These are phyloP conservation scores for Cucumis hystrix DNA, from an alignment of 306 rosid genomes.

Conservation along the genomic window DNA sequence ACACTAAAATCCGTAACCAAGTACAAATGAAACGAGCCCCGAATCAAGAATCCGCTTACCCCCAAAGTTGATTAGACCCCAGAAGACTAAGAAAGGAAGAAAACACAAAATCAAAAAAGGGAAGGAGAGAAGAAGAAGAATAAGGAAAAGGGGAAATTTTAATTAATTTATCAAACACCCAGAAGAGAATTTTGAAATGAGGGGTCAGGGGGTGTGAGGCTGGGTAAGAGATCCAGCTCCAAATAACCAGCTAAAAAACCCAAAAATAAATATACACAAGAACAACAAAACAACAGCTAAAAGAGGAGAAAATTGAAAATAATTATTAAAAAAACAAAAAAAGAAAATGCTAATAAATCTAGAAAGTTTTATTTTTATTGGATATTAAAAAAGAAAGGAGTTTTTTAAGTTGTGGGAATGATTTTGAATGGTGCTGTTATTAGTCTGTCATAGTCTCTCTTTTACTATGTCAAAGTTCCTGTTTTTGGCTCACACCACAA, in stretches of 20 bases:
- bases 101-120: not conserved
- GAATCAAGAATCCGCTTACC: not conserved
- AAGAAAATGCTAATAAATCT: not conserved
- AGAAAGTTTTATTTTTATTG: not conserved
- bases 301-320: not conserved
- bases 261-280: not conserved
- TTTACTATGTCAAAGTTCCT: not conserved
- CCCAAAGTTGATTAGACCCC: not conserved
- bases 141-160: not conserved
- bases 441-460: not conserved
- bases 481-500: not conserved
- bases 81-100: not conserved
- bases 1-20: not conserved
- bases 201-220: constrained; percentile 28
- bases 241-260: constrained; percentile 9
- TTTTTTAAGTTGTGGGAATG: not conserved
- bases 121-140: not conserved
- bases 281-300: not conserved
- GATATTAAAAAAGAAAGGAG: not conserved
- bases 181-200: constrained; percentile 19
- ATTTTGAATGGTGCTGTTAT: not conserved
- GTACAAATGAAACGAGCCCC: not conserved
- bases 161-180: constrained; percentile 1
- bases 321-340: not conserved
- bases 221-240: constrained; percentile 17